Base-by-base conservation (phyloP, 129 eudicot species). In the sunflower (Helianthus annuus) region DNA sequence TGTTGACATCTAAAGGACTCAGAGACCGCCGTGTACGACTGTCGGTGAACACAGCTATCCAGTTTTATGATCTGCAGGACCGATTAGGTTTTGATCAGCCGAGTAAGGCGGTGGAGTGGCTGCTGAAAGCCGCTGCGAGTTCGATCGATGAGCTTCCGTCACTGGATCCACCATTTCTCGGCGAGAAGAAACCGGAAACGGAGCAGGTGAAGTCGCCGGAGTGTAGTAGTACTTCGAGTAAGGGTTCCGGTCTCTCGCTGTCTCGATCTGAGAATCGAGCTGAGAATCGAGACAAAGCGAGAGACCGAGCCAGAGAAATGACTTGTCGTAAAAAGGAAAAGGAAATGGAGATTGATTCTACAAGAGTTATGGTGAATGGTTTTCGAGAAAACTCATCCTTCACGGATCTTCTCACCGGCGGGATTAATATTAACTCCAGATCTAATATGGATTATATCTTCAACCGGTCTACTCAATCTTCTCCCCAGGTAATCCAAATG, bases 51-150 rank as follows among this genome's bases (percentile, higher is more conserved):
- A 92, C 98, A 0, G 98, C 98, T 1, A 92, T 92, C 40, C 96
- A 92, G 75, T 92, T 92, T 56, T 92, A 92, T 42, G 98, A 92
- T 85, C 75, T 92, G 40, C 98, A 92, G 59, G 98, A 92, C 46
- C 84, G 98, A 63, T 72, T 92, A 22, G 98, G 98, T 1, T 86
- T 48, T 48, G 98, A 92, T 66, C 98, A 92, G 74, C 98, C 98
- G 5, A 92, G 98, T 14, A 92, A 92, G 80, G 98, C 98, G 3
- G 96, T 92, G 24, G 98, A 92, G 70, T 92, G 98, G 98, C 73
- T 92, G 58, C 79, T 92, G 6, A 89, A 92, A 68, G 91, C 94
- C 0, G 98, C 96, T 8, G 75, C 87, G 4, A 83, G 65, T 17
- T 85, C 98, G 10, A 92, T 92, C 9, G 74, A 75, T 0, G 96